A percentile compares a stretch with the other conserved stretches of the same genome.
phyloP scores from a whole-genome alignment of 345 rosid species.

The Schrenkiella parvula region DNA sequence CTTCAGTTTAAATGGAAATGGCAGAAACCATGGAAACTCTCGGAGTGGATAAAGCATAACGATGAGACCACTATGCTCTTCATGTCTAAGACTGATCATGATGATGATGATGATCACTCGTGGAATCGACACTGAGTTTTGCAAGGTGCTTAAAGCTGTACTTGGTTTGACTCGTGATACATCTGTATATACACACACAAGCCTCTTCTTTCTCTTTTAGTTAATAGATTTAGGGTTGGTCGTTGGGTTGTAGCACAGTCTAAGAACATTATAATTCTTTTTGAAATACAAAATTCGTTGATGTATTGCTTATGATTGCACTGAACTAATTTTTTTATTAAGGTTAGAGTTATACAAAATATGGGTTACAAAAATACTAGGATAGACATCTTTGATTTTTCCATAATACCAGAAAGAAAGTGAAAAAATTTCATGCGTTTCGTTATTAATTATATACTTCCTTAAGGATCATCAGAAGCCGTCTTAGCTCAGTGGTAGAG shows the following conservation, averaged over 20 bases:
- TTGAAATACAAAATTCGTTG: not conserved
- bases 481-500: no score
- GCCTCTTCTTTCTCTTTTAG: not conserved
- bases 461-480: no score
- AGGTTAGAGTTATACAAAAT: no score
- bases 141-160: not conserved
- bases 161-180: not conserved
- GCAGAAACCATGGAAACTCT: slow-evolving; percentile 88
- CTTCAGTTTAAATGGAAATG: slow-evolving; percentile 85
- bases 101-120: slow-evolving; percentile 9
- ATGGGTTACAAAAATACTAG: no score
- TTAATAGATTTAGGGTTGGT: not conserved
- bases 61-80: slow-evolving; percentile 55
- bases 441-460: no score
- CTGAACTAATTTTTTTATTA: no score
- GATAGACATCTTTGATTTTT: no score
- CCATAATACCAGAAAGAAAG: no score
- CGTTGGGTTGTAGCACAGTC: not conserved
- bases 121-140: slow-evolving; percentile 1
- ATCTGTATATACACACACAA: not conserved
- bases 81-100: slow-evolving; percentile 40
- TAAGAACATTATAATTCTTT: not conserved
- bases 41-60: slow-evolving; percentile 71
- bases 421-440: no score
- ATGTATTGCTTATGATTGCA: not conserved